Evolutionary conservation across 768 basidiomycete species (phyloP).

Genomic region (Lactarius sp.): DNA sequence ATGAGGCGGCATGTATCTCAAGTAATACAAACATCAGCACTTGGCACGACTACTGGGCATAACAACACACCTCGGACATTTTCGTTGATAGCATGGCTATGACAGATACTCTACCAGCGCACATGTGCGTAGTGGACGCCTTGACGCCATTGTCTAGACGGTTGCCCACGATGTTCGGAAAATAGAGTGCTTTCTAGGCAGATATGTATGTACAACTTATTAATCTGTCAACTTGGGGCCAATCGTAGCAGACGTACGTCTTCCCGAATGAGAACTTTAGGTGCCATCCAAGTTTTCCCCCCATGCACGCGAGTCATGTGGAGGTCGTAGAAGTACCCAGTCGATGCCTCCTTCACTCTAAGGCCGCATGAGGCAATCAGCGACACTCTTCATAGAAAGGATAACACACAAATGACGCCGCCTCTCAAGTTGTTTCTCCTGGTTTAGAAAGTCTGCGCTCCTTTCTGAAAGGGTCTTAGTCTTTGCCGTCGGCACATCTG

Average conservation of each 20-base stretch:
- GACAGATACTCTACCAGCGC: slow-evolving; percentile 70
- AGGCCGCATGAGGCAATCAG: neutral
- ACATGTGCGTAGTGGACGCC: slow-evolving; percentile 74
- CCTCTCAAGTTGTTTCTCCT: slow-evolving; percentile 64
- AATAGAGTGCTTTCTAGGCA: slow-evolving; percentile 80
- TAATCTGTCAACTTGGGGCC: neutral
- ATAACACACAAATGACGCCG: slow-evolving; percentile 50
- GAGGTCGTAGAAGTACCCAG: slow-evolving; percentile 86
- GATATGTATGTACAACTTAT: neutral
- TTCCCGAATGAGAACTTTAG: slow-evolving; percentile 80
- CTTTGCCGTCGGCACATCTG: slow-evolving; percentile 49
- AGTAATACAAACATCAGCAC: neutral
- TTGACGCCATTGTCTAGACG: slow-evolving; percentile 50
- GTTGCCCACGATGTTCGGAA: slow-evolving; percentile 80
- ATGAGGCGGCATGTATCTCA: slow-evolving; percentile 79
- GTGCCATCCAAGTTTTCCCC: slow-evolving; percentile 94
- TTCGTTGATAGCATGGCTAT: slow-evolving; percentile 80
- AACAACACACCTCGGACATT: slow-evolving; percentile 71
- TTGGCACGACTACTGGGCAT: neutral
- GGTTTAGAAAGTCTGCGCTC: slow-evolving; percentile 64
- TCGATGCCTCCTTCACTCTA: slow-evolving; percentile 60
- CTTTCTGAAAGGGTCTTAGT: slow-evolving; percentile 44
- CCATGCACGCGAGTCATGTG: slow-evolving; percentile 77
- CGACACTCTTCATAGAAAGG: slow-evolving; percentile 41
- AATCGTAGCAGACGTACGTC: slow-evolving; percentile 53